These are phyloP conservation scores for Neurospora hispaniola DNA, from an alignment of 495 filamentous ascomycete species.

Conservation along the genomic window DNA sequence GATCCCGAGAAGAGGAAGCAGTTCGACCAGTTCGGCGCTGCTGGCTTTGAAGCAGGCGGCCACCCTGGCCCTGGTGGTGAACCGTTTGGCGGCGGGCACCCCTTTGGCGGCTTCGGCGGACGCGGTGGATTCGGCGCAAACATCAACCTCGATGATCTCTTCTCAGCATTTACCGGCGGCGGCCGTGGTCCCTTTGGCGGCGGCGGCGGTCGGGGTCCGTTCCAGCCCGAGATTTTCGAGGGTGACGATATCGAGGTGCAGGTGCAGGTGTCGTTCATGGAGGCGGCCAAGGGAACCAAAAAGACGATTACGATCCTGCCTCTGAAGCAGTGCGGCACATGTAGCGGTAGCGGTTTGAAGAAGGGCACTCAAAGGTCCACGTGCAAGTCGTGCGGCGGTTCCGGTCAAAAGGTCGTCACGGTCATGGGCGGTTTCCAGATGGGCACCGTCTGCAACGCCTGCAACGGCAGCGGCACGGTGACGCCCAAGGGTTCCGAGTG, in stretches of 20 bases:
- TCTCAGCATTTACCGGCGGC: slow-evolving; percentile 66
- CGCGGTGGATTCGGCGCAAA: slow-evolving; percentile 60
- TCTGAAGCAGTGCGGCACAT: slow-evolving; percentile 67
- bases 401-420: slow-evolving; percentile 75
- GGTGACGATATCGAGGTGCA: slow-evolving; percentile 94
- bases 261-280: slow-evolving; percentile 86
- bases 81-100: slow-evolving; percentile 57
- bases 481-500: slow-evolving; percentile 74
- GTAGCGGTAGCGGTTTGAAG: slow-evolving; percentile 75
- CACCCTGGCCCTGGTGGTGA: slow-evolving; percentile 50
- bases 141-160: slow-evolving; percentile 92
- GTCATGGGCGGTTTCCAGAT: slow-evolving; percentile 93
- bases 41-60: slow-evolving; percentile 71
- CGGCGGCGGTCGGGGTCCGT: slow-evolving; percentile 44
- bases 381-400: slow-evolving; percentile 75
- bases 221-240: slow-evolving; percentile 65
- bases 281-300: slow-evolving; percentile 78
- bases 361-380: slow-evolving; percentile 56
- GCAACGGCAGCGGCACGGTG: slow-evolving; percentile 60
- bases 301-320: slow-evolving; percentile 74
- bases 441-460: slow-evolving; percentile 74
- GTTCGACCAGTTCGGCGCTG: slow-evolving; percentile 81
- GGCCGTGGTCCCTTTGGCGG: slow-evolving; percentile 38
- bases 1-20: slow-evolving; percentile 85
- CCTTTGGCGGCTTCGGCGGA: slow-evolving; percentile 48